These are phyloP conservation scores for Penicillium rolfsii DNA, from an alignment of 2,329 filamentous ascomycete genomes.

Conservation along the genomic window DNA sequence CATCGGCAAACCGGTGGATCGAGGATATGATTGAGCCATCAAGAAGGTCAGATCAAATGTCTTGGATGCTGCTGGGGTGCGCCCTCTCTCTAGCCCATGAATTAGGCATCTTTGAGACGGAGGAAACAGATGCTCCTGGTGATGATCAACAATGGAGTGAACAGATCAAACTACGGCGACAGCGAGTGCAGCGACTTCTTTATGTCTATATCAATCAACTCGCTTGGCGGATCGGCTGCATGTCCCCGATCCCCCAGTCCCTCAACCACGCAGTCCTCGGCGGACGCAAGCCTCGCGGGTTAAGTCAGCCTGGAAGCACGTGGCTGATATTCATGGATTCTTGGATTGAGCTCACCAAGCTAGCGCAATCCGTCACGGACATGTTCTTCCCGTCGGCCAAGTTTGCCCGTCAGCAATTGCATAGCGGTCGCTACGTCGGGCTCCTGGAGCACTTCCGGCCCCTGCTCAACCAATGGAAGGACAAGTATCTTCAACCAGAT, in stretches of 20 bases:
- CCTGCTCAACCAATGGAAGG: constrained; percentile 43
- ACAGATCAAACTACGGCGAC: constrained; percentile 38
- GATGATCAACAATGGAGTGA: constrained; percentile 35
- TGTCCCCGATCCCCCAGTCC: constrained; percentile 55
- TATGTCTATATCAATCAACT: constrained; percentile 57
- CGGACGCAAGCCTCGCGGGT: constrained; percentile 37
- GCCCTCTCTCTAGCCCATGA: constrained; percentile 58
- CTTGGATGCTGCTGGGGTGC: constrained; percentile 62
- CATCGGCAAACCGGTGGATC: constrained; percentile 50
- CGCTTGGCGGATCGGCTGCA: constrained; percentile 55
- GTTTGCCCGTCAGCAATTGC: constrained; percentile 41
- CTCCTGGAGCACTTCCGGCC: constrained; percentile 49
- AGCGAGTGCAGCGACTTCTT: constrained; percentile 44
- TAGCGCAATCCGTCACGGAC: constrained; percentile 57
- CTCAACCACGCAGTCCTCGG: constrained; percentile 39
- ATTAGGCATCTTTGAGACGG: constrained; percentile 55
- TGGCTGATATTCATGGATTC: constrained; percentile 58
- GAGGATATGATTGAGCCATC: constrained; percentile 60
- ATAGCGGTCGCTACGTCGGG: constrained; percentile 56
- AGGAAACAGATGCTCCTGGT: constrained; percentile 31
- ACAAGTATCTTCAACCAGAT: constrained; percentile 40
- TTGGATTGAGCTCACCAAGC: constrained; percentile 54
- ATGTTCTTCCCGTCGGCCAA: constrained; percentile 54
- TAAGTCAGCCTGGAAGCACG: constrained; percentile 49
- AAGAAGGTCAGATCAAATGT: constrained; percentile 61